A percentile compares a stretch with the other conserved stretches of the same genome.
Evolutionary conservation across 257 asterid species (phyloP).

Genomic region (Parsonsia alboflavescens): DNA sequence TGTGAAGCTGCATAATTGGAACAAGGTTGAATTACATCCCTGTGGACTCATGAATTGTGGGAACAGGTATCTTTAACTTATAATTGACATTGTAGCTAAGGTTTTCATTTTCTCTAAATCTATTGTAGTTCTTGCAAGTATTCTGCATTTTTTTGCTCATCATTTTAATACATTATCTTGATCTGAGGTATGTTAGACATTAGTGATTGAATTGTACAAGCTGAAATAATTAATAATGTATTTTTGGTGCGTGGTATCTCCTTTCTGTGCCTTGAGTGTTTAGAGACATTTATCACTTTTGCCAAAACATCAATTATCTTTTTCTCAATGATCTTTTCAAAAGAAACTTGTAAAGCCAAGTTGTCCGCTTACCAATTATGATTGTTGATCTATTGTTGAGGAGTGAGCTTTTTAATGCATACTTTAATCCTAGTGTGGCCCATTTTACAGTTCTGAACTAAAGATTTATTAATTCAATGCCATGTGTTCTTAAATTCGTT

Average conservation of each 20-base stretch:
- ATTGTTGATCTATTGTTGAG: background rate
- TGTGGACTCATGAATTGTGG: slow-evolving; percentile 78
- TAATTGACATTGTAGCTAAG: background rate
- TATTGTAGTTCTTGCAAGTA: background rate
- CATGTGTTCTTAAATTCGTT: background rate
- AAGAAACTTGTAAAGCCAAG: background rate
- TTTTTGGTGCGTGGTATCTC: background rate
- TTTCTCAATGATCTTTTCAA: background rate
- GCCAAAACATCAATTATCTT: background rate
- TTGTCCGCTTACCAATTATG: background rate
- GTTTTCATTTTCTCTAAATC: background rate
- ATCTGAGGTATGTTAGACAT: background rate
- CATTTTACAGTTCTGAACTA: background rate
- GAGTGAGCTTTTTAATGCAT: background rate
- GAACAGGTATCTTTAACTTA: slow-evolving; percentile 54
- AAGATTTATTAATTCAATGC: background rate
- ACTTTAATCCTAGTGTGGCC: background rate
- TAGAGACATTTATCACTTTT: background rate
- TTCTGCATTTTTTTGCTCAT: background rate
- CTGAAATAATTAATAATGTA: background rate
- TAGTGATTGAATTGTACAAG: background rate
- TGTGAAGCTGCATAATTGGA: slow-evolving; percentile 73
- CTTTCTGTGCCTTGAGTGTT: background rate
- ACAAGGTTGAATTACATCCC: slow-evolving; percentile 55
- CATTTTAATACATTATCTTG: background rate